Evolutionary conservation across 2,329 filamentous ascomycete genomes (phyloP).

Genomic region (Phaeosphaeriaceae sp.): DNA sequence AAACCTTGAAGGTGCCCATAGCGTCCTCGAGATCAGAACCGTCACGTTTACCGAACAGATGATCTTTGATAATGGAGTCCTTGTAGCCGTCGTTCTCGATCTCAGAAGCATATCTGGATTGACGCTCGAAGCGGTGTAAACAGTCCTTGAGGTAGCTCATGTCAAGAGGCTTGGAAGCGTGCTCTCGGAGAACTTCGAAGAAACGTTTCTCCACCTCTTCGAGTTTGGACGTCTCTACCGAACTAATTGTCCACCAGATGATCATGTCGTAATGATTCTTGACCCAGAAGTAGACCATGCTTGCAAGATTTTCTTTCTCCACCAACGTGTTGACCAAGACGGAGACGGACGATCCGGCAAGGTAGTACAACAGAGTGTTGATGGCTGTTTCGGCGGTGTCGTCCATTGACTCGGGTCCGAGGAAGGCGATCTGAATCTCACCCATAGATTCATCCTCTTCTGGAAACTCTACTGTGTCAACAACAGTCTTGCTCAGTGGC

Average conservation of each 20-base stretch:
- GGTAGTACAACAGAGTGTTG: slow-evolving; percentile 81
- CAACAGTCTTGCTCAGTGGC: slow-evolving; percentile 71
- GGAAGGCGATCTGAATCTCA: slow-evolving; percentile 84
- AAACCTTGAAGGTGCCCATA: slow-evolving; percentile 55
- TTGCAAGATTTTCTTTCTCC: slow-evolving; percentile 90
- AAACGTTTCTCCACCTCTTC: slow-evolving; percentile 84
- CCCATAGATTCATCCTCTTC: slow-evolving; percentile 96
- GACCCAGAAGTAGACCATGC: slow-evolving; percentile 79
- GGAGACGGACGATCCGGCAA: slow-evolving; percentile 91
- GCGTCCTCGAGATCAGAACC: slow-evolving; percentile 61
- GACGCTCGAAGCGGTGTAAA: slow-evolving; percentile 79
- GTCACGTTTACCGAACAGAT: slow-evolving; percentile 85
- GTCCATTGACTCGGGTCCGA: slow-evolving; percentile 84
- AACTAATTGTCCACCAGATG: slow-evolving; percentile 84
- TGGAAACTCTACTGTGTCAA: slow-evolving; percentile 87
- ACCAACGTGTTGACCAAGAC: slow-evolving; percentile 91
- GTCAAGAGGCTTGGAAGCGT: slow-evolving; percentile 80
- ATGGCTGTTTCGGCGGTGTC: slow-evolving; percentile 69
- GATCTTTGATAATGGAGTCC: slow-evolving; percentile 86
- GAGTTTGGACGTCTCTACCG: slow-evolving; percentile 86
- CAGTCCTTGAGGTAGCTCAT: slow-evolving; percentile 92
- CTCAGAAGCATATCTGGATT: slow-evolving; percentile 84
- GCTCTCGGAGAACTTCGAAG: slow-evolving; percentile 81
- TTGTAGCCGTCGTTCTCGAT: slow-evolving; percentile 81
- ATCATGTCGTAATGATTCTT: slow-evolving; percentile 82